Evolutionary conservation across 495 filamentous ascomycete genomes (phyloP).

Genomic region (Durotheca rogersii): DNA sequence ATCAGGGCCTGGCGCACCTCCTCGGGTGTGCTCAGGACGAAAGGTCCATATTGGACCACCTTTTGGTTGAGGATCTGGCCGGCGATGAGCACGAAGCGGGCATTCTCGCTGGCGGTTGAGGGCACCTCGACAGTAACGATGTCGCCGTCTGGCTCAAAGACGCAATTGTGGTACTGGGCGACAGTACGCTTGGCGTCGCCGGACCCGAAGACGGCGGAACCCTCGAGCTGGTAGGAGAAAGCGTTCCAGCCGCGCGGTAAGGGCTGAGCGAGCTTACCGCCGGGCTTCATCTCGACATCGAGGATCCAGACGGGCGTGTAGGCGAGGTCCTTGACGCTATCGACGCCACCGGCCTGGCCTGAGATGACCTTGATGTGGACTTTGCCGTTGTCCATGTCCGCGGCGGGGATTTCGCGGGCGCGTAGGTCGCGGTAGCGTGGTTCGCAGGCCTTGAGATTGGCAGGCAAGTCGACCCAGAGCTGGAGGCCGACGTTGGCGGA

Average conservation of each 20-base stretch:
- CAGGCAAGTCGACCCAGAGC: constrained; percentile 90
- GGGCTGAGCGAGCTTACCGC: constrained; percentile 69
- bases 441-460: constrained; percentile 80
- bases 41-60: constrained; percentile 94
- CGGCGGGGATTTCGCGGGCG: constrained; percentile 72
- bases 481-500: constrained; percentile 83
- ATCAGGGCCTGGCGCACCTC: constrained; percentile 87
- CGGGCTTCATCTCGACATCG: constrained; percentile 79
- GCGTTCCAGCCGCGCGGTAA: constrained; percentile 86
- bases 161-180: constrained; percentile 79
- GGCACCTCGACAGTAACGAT: constrained; percentile 68
- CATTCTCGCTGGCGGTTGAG: constrained; percentile 63
- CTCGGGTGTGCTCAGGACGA: constrained; percentile 80
- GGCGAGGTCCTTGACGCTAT: constrained; percentile 82
- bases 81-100: constrained; percentile 76
- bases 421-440: constrained; percentile 86
- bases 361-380: constrained; percentile 87
- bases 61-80: constrained; percentile 87
- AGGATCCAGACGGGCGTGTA: constrained; percentile 96
- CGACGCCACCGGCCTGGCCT: constrained; percentile 78
- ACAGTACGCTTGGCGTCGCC: constrained; percentile 58
- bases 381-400: constrained; percentile 65
- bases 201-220: constrained; percentile 66
- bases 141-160: constrained; percentile 81
- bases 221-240: constrained; percentile 80